Evolutionary conservation across 768 basidiomycete species (phyloP).

Genomic region (Crucibulum laeve): DNA sequence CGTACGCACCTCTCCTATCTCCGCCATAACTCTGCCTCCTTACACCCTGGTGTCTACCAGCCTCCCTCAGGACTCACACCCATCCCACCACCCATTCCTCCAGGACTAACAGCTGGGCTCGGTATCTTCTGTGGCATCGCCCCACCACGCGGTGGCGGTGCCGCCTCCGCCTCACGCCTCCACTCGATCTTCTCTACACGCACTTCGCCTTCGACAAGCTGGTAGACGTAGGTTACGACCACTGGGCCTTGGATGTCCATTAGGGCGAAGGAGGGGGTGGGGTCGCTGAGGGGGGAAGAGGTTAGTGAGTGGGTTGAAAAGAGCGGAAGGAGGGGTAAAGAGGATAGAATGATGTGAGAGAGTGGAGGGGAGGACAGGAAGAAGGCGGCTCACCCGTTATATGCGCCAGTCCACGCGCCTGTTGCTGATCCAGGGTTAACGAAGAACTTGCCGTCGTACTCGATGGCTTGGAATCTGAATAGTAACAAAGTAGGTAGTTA

Average conservation of each 20-base stretch:
- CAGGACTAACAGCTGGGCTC: not conserved
- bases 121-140: not conserved
- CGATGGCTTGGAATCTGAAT: constrained; percentile 89
- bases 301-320: too few relatives aligned
- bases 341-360: constrained; percentile 7
- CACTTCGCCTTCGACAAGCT: constrained; percentile 90
- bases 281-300: constrained; percentile 50
- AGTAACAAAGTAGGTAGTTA: too few relatives aligned
- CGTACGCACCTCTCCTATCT: not conserved
- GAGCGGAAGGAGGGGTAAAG: too few relatives aligned
- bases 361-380: not conserved
- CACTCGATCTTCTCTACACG: constrained; percentile 91
- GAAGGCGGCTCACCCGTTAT: constrained; percentile 48
- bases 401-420: constrained; percentile 86
- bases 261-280: constrained; percentile 90
- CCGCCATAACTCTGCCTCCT: too few relatives aligned
- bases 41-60: too few relatives aligned
- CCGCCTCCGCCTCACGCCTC: constrained; percentile 50
- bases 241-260: constrained; percentile 98
- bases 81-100: not conserved
- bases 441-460: constrained; percentile 89
- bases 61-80: not conserved
- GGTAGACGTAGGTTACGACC: constrained; percentile 96
- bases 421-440: constrained; percentile 94
- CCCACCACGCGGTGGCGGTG: not conserved